These are phyloP conservation scores for Erythrobasidium hasegawianum DNA, from an alignment of 1,284 basidiomycete species.

Conservation along the genomic window DNA sequence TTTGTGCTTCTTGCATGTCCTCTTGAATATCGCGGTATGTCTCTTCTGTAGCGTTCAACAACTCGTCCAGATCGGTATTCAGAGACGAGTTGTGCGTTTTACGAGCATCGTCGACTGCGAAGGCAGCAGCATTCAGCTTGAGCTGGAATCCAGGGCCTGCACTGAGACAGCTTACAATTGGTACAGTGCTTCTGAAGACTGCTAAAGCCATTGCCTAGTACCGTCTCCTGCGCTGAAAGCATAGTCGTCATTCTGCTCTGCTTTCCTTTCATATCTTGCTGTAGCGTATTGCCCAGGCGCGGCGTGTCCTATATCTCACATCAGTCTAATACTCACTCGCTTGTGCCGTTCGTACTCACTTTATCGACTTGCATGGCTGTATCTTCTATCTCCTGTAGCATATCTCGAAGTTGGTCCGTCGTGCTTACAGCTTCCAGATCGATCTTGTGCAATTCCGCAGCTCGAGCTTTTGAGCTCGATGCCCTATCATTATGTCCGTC, in stretches of 20 bases:
- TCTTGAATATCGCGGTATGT: conserved; percentile 30
- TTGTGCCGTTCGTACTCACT: too few species aligned
- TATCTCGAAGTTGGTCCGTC: too few species aligned
- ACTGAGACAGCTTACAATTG: too few species aligned
- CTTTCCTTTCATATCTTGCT: too few species aligned
- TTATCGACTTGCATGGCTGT: neutral
- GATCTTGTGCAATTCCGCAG: conserved; percentile 4
- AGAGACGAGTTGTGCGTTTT: conserved; percentile 1
- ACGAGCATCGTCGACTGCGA: conserved; percentile 22
- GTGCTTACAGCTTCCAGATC: conserved; percentile 9
- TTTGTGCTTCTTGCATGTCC: conserved; percentile 21
- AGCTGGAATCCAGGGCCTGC: too few species aligned
- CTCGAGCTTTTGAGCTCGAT: conserved; percentile 6
- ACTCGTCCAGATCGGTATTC: conserved; percentile 7
- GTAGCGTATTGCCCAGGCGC: too few species aligned
- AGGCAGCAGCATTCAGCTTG: neutral
- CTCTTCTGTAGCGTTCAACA: conserved; percentile 20
- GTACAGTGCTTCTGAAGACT: conserved; percentile 14
- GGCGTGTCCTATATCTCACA: too few species aligned
- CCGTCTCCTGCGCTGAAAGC: neutral
- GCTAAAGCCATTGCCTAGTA: neutral
- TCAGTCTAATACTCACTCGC: too few species aligned
- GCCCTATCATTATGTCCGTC: conserved; percentile 5
- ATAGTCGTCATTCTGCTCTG: too few species aligned
- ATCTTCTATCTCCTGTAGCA: neutral